Conservation (phyloP, 441 rosid species). For the Erodium trifolium region DNA sequence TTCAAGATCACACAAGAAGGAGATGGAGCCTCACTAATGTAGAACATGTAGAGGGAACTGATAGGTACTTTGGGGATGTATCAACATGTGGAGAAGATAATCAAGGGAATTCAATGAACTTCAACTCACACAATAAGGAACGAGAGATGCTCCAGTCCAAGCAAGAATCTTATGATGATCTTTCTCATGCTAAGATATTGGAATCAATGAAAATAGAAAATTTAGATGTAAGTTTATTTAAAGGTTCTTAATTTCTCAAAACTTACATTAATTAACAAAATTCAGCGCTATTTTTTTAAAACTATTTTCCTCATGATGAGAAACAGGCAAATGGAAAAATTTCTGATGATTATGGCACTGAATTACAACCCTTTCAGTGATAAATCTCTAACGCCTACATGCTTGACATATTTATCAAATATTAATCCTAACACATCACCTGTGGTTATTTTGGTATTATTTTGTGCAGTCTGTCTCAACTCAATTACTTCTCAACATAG, state of each 20-base stretch:
- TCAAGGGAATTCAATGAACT: conserved; percentile 21
- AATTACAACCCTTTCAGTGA: not conserved
- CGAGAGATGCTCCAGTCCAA: conserved; percentile 59
- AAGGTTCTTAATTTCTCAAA: not conserved
- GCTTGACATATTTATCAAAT: not conserved
- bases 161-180: conserved; percentile 61
- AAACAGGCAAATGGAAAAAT: not conserved
- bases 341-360: not conserved
- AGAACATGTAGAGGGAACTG: conserved; percentile 21
- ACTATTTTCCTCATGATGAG: not conserved
- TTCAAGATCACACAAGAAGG: conserved; percentile 36
- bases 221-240: conserved; percentile 48
- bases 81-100: conserved; percentile 13
- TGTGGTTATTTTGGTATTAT: conserved; percentile 12
- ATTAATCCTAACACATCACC: not conserved
- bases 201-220: conserved; percentile 66
- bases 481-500: conserved; percentile 54
- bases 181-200: conserved; percentile 54
- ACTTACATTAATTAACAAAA: not conserved
- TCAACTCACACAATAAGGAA: conserved; percentile 33
- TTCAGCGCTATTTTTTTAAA: not conserved
- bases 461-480: conserved; percentile 61
- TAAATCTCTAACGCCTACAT: not conserved
- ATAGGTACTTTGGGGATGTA: conserved; percentile 9
- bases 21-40: conserved; percentile 45